phyloP scores from a whole-genome alignment of 768 basidiomycete genomes.

The Tephrocybe rancida region DNA sequence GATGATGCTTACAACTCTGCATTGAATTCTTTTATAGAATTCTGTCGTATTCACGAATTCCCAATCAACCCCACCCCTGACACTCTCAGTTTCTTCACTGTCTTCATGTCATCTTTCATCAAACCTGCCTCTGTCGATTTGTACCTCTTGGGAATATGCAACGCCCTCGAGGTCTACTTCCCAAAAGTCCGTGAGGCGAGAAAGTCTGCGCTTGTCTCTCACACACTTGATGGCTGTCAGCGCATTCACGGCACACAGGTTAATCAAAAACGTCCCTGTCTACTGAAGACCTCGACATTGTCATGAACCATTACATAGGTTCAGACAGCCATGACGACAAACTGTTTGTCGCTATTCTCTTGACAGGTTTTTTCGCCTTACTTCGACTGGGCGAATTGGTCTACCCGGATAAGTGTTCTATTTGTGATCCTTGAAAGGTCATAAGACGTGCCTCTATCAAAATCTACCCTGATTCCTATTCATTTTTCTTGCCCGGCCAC shows the following conservation, averaged over 20 bases:
- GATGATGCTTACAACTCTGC: too few species aligned
- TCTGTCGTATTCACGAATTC: too few species aligned
- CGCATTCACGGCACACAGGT: neutral
- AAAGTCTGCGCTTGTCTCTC: neutral
- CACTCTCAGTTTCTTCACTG: conserved; percentile 32
- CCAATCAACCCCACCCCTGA: conserved; percentile 22
- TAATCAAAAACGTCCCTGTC: neutral
- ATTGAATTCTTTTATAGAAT: too few species aligned
- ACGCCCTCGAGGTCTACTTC: conserved; percentile 30
- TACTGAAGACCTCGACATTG: neutral
- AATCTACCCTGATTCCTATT: neutral
- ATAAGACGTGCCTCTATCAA: neutral
- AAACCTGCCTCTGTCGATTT: conserved; percentile 19
- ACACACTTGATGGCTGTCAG: neutral
- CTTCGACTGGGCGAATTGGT: conserved; percentile 19
- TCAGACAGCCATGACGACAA: neutral
- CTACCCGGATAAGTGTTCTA: conserved; percentile 19
- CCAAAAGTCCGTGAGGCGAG: conserved; percentile 25
- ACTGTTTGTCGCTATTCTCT: conserved; percentile 1
- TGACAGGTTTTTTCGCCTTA: conserved; percentile 3
- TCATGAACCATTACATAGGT: neutral
- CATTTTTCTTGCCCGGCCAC: conserved; percentile 15
- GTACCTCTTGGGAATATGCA: conserved; percentile 41
- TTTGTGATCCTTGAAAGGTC: conserved; percentile 10
- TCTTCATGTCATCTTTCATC: conserved; percentile 33